Evolutionary conservation across 2,329 filamentous ascomycete genomes (phyloP).

Genomic region (Alternaria longipes): DNA sequence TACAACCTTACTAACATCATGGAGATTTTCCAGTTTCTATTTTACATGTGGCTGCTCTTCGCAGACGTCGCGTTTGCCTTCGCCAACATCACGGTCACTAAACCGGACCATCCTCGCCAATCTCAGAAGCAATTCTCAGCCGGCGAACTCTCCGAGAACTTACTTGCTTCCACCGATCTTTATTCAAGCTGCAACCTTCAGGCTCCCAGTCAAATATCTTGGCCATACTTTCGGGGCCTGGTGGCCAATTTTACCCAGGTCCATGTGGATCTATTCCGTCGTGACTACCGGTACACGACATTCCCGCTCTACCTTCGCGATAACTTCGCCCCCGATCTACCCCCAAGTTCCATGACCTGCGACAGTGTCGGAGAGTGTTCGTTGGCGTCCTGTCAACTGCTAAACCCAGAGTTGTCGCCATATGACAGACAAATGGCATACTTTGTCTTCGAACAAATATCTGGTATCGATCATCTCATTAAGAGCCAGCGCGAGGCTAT

Average conservation of each 20-base stretch:
- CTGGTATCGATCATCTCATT: constrained; percentile 1
- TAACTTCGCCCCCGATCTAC: background rate
- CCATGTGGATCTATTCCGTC: background rate
- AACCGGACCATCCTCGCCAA: no score
- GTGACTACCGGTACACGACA: background rate
- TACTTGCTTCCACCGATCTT: no score
- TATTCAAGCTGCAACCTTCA: background rate
- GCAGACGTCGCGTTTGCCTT: accelerated
- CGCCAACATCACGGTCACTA: accelerated
- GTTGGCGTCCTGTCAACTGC: background rate
- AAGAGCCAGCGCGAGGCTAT: background rate
- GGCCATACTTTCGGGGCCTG: no score
- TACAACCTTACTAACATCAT: accelerated
- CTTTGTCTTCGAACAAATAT: constrained; percentile 15
- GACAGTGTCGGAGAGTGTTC: constrained; percentile 5
- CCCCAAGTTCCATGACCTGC: constrained; percentile 6
- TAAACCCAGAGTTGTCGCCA: background rate
- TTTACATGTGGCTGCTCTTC: background rate
- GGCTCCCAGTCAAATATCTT: background rate
- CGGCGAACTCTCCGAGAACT: no score
- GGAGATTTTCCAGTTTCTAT: accelerated
- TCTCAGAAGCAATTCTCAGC: no score
- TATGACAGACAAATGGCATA: constrained; percentile 13
- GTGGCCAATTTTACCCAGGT: background rate
- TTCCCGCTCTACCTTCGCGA: constrained; percentile 7